phyloP scores from a whole-genome alignment of 805 yeast species.

The Grigorovia humatica region DNA sequence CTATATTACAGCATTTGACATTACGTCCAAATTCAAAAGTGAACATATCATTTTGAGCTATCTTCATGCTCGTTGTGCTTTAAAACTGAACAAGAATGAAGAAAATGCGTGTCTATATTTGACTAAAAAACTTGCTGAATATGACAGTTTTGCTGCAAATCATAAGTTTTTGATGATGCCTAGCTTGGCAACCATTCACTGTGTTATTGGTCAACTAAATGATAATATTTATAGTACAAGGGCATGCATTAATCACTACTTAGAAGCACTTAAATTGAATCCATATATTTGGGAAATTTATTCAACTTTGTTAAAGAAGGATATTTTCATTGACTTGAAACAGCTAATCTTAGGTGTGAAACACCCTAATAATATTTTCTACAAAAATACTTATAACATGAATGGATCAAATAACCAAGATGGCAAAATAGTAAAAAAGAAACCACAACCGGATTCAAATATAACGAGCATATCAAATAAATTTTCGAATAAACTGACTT shows the following conservation, averaged over 20 bases:
- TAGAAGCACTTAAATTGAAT: constrained; percentile 59
- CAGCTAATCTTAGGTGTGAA: constrained; percentile 7
- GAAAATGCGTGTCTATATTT: constrained; percentile 9
- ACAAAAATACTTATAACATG: background rate
- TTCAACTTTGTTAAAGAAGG: constrained; percentile 60
- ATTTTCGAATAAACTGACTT: background rate
- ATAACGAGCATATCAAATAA: background rate
- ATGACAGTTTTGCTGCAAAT: background rate
- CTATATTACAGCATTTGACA: constrained; percentile 51
- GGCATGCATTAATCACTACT: constrained; percentile 56
- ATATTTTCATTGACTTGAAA: constrained; percentile 47
- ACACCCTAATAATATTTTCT: background rate
- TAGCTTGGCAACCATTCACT: constrained; percentile 58
- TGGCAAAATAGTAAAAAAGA: background rate
- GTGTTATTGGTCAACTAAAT: constrained; percentile 61
- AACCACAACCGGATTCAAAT: background rate
- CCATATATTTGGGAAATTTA: constrained; percentile 85
- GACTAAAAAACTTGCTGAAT: constrained; percentile 5
- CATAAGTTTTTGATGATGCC: constrained; percentile 37
- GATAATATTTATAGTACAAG: constrained; percentile 46
- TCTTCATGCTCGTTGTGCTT: constrained; percentile 56
- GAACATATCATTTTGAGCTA: constrained; percentile 67
- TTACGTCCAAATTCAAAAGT: constrained; percentile 27
- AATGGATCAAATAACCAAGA: background rate
- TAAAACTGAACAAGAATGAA: constrained; percentile 13